Conservation (phyloP, 768 basidiomycete genomes). For the Termitomyces sp. region DNA sequence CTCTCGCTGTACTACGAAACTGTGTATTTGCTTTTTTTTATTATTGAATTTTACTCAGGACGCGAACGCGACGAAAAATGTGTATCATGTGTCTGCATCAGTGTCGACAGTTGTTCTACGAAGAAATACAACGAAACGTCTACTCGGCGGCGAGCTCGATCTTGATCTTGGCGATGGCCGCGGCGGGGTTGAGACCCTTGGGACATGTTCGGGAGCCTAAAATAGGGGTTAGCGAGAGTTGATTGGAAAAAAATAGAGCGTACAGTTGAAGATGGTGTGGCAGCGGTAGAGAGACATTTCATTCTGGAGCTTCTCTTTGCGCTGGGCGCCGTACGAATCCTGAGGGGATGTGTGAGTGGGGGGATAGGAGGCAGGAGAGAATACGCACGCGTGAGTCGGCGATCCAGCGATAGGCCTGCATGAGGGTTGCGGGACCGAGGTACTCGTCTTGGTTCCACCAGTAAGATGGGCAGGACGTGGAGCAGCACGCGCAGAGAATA, state of each 20-base stretch:
- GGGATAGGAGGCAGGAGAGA: background rate
- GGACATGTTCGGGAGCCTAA: slow-evolving; percentile 92
- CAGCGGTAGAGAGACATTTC: slow-evolving; percentile 95
- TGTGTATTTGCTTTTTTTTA: background rate
- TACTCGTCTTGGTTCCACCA: slow-evolving; percentile 99
- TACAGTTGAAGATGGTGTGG: slow-evolving; percentile 98
- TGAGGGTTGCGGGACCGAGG: slow-evolving; percentile 92
- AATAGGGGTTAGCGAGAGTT: background rate
- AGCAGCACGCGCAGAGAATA: slow-evolving; percentile 96
- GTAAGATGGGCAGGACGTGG: slow-evolving; percentile 95
- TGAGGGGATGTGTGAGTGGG: slow-evolving; percentile 22
- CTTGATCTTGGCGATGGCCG: slow-evolving; percentile 92
- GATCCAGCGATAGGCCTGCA: slow-evolving; percentile 98
- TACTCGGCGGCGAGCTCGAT: slow-evolving; percentile 81
- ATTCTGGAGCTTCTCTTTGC: slow-evolving; percentile 93
- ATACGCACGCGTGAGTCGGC: slow-evolving; percentile 84
- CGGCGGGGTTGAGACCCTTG: slow-evolving; percentile 92
- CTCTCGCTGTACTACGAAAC: background rate
- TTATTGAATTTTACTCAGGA: background rate
- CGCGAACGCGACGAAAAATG: background rate
- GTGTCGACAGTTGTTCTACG: background rate
- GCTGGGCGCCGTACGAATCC: slow-evolving; percentile 75
- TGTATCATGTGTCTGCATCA: background rate
- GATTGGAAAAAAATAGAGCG: slow-evolving; percentile 17
- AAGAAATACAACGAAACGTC: background rate